Conservation (phyloP, 352 stramenopile genomes). For the Achlya hypogyna region DNA sequence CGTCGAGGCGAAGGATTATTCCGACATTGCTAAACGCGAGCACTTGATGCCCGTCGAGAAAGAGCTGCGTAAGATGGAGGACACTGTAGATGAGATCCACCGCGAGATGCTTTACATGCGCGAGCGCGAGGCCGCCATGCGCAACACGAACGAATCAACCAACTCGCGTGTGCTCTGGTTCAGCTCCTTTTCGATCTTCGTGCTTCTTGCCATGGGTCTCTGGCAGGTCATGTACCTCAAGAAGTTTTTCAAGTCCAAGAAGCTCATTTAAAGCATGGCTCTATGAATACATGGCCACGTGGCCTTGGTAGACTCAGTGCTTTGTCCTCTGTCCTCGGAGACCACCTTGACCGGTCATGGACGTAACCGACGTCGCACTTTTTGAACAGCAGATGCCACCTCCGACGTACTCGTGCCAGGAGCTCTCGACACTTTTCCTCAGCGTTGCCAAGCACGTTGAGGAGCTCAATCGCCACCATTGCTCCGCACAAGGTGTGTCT, state of each 20-base stretch:
- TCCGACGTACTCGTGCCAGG: background rate
- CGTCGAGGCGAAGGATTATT: constrained; percentile 84
- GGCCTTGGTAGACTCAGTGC: too few relatives aligned
- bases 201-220: constrained; percentile 75
- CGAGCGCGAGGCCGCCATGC: constrained; percentile 74
- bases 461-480: constrained; percentile 21
- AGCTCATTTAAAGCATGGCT: constrained; percentile 67
- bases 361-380: background rate
- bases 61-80: constrained; percentile 85
- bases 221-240: constrained; percentile 87
- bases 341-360: too few relatives aligned
- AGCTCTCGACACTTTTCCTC: constrained; percentile 24
- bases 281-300: background rate
- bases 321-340: background rate
- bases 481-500: background rate
- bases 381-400: background rate
- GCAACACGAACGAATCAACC: constrained; percentile 85
- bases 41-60: constrained; percentile 85
- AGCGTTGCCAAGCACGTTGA: constrained; percentile 29
- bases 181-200: constrained; percentile 81
- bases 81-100: constrained; percentile 84
- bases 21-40: constrained; percentile 80
- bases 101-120: constrained; percentile 87
- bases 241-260: constrained; percentile 90
- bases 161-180: constrained; percentile 87